phyloP scores from a whole-genome alignment of 2,329 filamentous ascomycete genomes.

The Fusarium zealandicum region DNA sequence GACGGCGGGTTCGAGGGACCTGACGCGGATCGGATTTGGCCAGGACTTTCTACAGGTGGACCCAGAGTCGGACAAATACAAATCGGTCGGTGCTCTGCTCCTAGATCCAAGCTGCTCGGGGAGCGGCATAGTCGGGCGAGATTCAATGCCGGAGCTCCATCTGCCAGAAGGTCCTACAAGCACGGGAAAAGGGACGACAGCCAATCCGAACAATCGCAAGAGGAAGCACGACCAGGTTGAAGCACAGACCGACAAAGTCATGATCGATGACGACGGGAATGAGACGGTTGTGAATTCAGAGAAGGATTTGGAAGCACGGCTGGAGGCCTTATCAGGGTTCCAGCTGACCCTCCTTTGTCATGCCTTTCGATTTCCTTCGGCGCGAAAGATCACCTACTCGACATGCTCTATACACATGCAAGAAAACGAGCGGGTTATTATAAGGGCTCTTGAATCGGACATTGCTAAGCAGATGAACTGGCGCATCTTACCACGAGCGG shows the following conservation, averaged over 20 bases:
- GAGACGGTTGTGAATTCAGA: constrained; percentile 60
- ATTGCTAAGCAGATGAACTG: constrained; percentile 74
- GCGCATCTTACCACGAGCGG: constrained; percentile 73
- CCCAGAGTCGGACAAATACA: constrained; percentile 66
- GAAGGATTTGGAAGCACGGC: constrained; percentile 66
- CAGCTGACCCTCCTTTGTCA: constrained; percentile 84
- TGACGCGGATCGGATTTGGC: constrained; percentile 73
- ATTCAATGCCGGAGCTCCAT: constrained; percentile 75
- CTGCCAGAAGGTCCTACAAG: constrained; percentile 54
- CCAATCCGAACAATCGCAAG: constrained; percentile 49
- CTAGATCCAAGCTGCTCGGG: constrained; percentile 96
- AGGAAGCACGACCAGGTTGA: constrained; percentile 54
- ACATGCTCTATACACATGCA: constrained; percentile 88
- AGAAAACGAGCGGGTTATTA: constrained; percentile 89
- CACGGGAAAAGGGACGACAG: constrained; percentile 21
- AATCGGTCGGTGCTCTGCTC: constrained; percentile 79
- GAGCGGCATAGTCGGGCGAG: constrained; percentile 89
- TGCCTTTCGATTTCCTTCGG: constrained; percentile 81
- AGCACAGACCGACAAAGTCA: constrained; percentile 44
- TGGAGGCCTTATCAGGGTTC: constrained; percentile 79
- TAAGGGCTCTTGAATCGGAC: constrained; percentile 71
- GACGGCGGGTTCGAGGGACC: constrained; percentile 71
- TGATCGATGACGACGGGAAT: constrained; percentile 66
- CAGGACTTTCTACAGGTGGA: constrained; percentile 85
- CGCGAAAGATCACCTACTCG: constrained; percentile 83